phyloP scores from a whole-genome alignment of 2,329 filamentous ascomycete species.

The Botryotinia narcissicola region DNA sequence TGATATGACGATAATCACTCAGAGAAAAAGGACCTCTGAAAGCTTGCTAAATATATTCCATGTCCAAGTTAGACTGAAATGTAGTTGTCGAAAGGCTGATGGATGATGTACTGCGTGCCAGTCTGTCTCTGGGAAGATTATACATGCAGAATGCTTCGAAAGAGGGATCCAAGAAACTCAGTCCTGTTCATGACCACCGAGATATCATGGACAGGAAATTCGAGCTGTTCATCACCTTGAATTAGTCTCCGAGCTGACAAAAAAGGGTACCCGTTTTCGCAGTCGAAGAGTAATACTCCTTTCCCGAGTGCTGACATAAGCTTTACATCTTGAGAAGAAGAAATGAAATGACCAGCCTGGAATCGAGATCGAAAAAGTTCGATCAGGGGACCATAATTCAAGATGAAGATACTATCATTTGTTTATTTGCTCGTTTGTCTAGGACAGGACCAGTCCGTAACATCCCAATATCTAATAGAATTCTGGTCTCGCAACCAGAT shows the following conservation, averaged over 20 bases:
- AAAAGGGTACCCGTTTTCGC: no score
- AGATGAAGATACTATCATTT: not conserved
- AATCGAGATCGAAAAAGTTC: no score
- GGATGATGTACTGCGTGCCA: not conserved
- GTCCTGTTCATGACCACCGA: not conserved
- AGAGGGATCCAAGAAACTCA: not conserved
- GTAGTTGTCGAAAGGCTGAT: no score
- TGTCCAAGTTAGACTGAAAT: not conserved
- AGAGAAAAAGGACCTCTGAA: not conserved
- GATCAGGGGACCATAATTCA: not conserved
- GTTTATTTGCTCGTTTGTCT: not conserved
- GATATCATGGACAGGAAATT: not conserved
- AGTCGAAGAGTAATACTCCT: not conserved
- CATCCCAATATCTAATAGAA: not conserved
- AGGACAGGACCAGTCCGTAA: not conserved
- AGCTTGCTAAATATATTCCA: not conserved
- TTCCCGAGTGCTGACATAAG: not conserved
- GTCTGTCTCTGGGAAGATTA: no score
- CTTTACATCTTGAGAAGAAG: not conserved
- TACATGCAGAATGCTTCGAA: not conserved
- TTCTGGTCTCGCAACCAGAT: not conserved
- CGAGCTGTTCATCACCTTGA: not conserved
- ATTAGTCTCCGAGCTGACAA: not conserved
- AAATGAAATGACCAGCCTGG: no score
- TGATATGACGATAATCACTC: not conserved